Base-by-base conservation (phyloP, 179 eudicot species). In the Gypsophila paniculata region DNA sequence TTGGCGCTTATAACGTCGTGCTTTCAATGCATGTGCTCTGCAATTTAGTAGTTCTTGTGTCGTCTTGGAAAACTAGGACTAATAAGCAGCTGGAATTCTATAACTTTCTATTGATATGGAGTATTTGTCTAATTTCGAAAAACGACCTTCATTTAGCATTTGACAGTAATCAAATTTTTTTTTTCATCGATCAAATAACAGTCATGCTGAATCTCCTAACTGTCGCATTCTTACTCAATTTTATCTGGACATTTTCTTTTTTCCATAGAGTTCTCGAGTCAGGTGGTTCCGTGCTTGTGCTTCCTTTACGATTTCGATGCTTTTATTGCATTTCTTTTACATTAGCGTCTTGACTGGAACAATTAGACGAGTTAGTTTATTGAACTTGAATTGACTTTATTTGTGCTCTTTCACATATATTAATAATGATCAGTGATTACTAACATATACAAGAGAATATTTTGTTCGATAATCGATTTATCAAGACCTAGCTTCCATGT, bases 31-130 rank as follows among this genome's bases (percentile, higher is more conserved):
- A 54, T 18, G 59, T 54, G 7, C 19, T 54, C 25, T 7, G 8
- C 25, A 54, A 54, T 2, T 4, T 21, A 18, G 59, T 54, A 18
- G 59, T 54, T 54, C 5, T 25, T 6, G 18, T 54, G 11, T 19
- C 19, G 10, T 54, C 59, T n/a, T 54, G 25, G 59, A 54, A 54
- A 54, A 54, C 59, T n/a, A 54, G 59, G 23, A 18, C 59, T 54
- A 19, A 18, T 8, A 18, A 54, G 25, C 59, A 18, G 8, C 59
- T 21, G 4, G 23, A 54, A 21, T 18, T 54, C 23, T 9, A 7
- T 19, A 18, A 54, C 59, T 19, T 51, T 51, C 18, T 51, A 0
- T 51, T 51, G 18, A 51, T 51, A 4, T 51, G 4, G n/a, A n/a
- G n/a, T n/a, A n/a, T n/a, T n/a, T 14, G 55, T 17, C 17, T 2